Conservation (phyloP, 768 basidiomycete species). For the Hydnum rufescens region DNA sequence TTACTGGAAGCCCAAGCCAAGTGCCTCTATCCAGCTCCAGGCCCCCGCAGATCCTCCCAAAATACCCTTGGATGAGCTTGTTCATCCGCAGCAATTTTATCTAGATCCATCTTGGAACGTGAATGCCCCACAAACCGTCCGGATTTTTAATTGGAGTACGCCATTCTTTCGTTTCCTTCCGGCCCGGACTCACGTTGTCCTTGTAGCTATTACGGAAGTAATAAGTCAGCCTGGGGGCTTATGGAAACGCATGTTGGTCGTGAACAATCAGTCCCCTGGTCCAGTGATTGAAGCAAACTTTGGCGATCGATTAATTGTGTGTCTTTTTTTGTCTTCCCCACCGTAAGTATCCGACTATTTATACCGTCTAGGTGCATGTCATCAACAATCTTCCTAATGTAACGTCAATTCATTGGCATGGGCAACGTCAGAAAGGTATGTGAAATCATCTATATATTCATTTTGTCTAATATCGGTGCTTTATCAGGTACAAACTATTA, state of each 20-base stretch:
- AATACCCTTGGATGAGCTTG: no score
- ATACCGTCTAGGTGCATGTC: neutral
- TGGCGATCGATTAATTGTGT: slow-evolving; percentile 6
- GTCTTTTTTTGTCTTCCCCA: neutral
- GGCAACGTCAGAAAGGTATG: slow-evolving; percentile 10
- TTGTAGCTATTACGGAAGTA: neutral
- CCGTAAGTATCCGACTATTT: neutral
- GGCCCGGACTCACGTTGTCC: neutral
- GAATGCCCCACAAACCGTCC: neutral
- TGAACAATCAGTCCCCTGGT: slow-evolving; percentile 11
- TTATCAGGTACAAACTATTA: slow-evolving; percentile 4
- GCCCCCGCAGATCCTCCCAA: no score
- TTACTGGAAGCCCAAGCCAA: no score
- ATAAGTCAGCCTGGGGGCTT: neutral
- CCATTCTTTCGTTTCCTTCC: neutral
- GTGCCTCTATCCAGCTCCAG: no score
- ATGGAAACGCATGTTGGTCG: slow-evolving; percentile 9
- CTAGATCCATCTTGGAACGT: neutral
- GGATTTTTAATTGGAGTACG: neutral
- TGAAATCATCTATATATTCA: neutral
- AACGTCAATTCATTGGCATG: slow-evolving; percentile 13
- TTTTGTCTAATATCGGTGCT: neutral
- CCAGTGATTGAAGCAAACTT: slow-evolving; percentile 11
- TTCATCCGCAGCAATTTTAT: neutral
- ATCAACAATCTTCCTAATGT: slow-evolving; percentile 5